A percentile compares a stretch with the other conserved stretches of the same genome.
phyloP scores from a whole-genome alignment of 805 yeast genomes.

The Kazachstania kunashirensis region DNA sequence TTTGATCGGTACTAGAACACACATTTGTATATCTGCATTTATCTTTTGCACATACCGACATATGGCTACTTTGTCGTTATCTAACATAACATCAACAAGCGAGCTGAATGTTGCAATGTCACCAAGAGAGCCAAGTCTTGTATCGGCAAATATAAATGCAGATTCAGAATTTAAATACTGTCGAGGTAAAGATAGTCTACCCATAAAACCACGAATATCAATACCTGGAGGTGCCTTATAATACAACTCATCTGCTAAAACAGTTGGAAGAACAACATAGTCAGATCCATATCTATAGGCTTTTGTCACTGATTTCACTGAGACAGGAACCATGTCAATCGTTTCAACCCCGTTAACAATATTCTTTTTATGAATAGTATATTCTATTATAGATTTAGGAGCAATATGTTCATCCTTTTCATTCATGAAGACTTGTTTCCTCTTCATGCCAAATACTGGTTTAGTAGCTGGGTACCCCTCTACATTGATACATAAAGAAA shows the following conservation, averaged over 20 bases:
- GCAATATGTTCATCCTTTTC: constrained; percentile 6
- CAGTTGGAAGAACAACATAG: constrained; percentile 43
- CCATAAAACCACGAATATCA: constrained; percentile 55
- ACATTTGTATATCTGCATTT: constrained; percentile 41
- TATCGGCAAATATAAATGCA: constrained; percentile 38
- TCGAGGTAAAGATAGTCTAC: constrained; percentile 40
- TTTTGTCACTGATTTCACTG: constrained; percentile 36
- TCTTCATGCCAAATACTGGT: constrained; percentile 19
- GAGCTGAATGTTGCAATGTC: constrained; percentile 38
- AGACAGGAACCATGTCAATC: constrained; percentile 18
- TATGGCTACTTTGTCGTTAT: constrained; percentile 40
- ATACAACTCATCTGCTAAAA: constrained; percentile 33
- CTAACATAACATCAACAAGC: constrained; percentile 44
- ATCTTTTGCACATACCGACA: constrained; percentile 53
- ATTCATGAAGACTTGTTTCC: constrained; percentile 9
- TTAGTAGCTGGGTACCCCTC: constrained; percentile 51
- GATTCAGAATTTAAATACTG: constrained; percentile 55
- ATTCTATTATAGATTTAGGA: constrained; percentile 18
- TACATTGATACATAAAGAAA: constrained; percentile 35
- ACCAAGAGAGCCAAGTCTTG: constrained; percentile 24
- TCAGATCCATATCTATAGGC: constrained; percentile 63
- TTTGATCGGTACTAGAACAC: constrained; percentile 44
- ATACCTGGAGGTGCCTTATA: constrained; percentile 43
- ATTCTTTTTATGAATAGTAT: constrained; percentile 1
- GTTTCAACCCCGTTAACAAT: constrained; percentile 8